Evolutionary conservation across 1,139 yeast species (phyloP).

Genomic region (Geotrichum candidum): DNA sequence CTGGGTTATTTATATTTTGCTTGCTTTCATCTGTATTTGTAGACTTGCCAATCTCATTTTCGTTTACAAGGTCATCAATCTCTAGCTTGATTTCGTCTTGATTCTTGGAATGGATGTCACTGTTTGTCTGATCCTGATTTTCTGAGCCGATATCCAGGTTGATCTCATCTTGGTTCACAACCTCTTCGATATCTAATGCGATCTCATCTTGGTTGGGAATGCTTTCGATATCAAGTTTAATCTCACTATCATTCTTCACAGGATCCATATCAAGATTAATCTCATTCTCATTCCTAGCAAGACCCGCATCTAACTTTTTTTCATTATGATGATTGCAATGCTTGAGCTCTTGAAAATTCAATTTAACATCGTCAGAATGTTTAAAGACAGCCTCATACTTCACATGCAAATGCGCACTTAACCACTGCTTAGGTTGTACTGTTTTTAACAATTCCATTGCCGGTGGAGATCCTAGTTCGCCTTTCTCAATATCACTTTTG

Average conservation of each 20-base stretch:
- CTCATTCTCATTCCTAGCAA: not conserved
- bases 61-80: constrained; percentile 18
- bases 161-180: constrained; percentile 38
- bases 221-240: constrained; percentile 18
- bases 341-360: constrained; percentile 12
- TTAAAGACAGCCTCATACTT: constrained; percentile 52
- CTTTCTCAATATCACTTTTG: constrained; percentile 51
- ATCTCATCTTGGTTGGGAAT: constrained; percentile 1
- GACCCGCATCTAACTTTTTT: not conserved
- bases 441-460: constrained; percentile 48
- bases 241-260: not conserved
- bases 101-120: not conserved
- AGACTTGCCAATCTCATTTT: constrained; percentile 18
- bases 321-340: not conserved
- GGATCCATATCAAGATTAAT: not conserved
- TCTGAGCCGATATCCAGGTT: constrained; percentile 30
- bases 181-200: constrained; percentile 14
- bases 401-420: constrained; percentile 86
- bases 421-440: constrained; percentile 69
- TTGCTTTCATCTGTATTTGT: constrained; percentile 11
- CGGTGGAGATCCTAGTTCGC: constrained; percentile 72
- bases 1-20: not conserved
- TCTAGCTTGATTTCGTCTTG: constrained; percentile 2
- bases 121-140: constrained; percentile 1
- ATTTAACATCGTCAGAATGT: constrained; percentile 35